phyloP scores from a whole-genome alignment of 176 grass and related monocot species.

The Tillandsia fasciculata region DNA sequence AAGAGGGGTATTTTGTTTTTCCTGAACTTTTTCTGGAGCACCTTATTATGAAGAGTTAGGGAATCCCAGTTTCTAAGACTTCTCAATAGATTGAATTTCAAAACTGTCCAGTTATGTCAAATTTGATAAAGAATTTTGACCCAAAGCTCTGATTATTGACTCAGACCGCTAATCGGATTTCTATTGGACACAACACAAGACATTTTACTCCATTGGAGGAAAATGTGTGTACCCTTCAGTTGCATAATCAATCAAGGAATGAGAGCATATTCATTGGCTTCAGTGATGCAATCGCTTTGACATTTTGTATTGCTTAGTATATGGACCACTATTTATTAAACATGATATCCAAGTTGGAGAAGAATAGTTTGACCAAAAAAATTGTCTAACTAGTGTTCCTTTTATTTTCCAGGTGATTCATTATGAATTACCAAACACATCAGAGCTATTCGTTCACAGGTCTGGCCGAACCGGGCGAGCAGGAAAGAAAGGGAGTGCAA shows the following conservation, averaged over 20 bases:
- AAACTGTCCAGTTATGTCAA: not conserved
- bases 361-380: not conserved
- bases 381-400: conserved; percentile 8
- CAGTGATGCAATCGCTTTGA: not conserved
- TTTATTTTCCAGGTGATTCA: conserved; percentile 54
- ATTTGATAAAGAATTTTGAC: too few species aligned
- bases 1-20: not conserved
- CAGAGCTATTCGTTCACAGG: conserved; percentile 92
- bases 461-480: conserved; percentile 90
- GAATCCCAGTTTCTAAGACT: not conserved
- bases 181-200: too few species aligned
- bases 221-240: not conserved
- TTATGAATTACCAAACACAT: conserved; percentile 76
- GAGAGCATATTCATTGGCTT: not conserved
- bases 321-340: not conserved
- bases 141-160: too few species aligned
- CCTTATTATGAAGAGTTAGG: not conserved
- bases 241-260: not conserved
- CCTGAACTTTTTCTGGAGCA: not conserved
- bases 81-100: not conserved
- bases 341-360: not conserved
- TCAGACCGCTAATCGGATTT: too few species aligned
- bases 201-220: too few species aligned
- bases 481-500: conserved; percentile 82
- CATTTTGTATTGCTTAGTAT: not conserved